Evolutionary conservation across 768 basidiomycete genomes (phyloP), one percentile per base, ranked within the genome.

Genomic region (Lactarius pseudohatsudake): DNA sequence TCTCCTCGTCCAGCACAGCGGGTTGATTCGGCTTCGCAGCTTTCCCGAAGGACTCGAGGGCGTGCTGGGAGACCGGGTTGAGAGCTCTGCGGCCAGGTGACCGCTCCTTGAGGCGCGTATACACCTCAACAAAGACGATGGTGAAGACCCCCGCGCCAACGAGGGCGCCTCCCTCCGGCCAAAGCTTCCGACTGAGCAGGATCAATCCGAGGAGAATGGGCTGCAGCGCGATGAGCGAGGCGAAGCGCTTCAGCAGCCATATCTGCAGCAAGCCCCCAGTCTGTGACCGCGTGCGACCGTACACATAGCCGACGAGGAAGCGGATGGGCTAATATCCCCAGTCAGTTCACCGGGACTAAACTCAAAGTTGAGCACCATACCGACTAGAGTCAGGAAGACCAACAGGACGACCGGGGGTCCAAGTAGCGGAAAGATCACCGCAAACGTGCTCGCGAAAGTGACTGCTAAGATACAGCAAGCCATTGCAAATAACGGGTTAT

Each of bases 291-390:
- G 86, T 87, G 47, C 88, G 82, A 1, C 83, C 89, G 72, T 88
- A 90, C 22, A 92, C 90, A 74, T 92, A 91, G 41, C 90, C 88
- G 66, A 91, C 79, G 61, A 92, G 82, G 77, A 85, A 92, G 43
- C 90, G 88, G 76, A n/a, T 91, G 89, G n/a, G 91, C 91, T 90
- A 69, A 36, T 32, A 58, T 6, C 10, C 2, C 22, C n/a, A 50
- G 22, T 50, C 32, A 30, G 32, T 59, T 41, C n/a, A 30, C 28
- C n/a, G 20, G 10, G 22, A 32, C 28, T 3, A n/a, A 57, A 55
- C 9, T 56, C 4, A 59, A 61, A 36, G 38, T 45, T 41, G 43
- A 47, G 55, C 30, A 6, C 76, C 85, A 66, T 74, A 87, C 88
- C 88, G 69, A 91, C 81, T 64, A 91, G 77, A 11, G 86, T 85